A percentile compares a stretch with the other conserved stretches of the same genome.
Evolutionary conservation across 257 asterid species (phyloP).

Genomic region (Solanum lignicaule): DNA sequence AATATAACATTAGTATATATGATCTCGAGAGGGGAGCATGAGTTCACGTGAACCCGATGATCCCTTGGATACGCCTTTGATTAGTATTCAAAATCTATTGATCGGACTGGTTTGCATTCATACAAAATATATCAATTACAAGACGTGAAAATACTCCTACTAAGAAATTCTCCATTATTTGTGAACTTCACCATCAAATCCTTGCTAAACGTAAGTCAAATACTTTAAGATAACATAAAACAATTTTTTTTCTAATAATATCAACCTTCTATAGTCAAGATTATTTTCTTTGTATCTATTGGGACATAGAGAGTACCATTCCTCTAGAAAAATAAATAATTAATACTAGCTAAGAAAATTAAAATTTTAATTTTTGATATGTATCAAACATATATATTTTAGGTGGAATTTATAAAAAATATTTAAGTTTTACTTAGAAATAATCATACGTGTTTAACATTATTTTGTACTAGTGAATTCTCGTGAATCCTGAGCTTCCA

Average conservation of each 20-base stretch:
- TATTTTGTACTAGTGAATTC: neutral
- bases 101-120: neutral
- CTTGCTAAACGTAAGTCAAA: neutral
- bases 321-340: neutral
- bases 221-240: neutral
- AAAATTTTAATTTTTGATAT: accelerated
- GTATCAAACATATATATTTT: neutral
- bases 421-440: neutral
- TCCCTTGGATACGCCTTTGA: too few species aligned
- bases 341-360: neutral
- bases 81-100: neutral
- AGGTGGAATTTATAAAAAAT: neutral
- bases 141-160: neutral
- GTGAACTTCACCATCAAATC: neutral
- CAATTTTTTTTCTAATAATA: neutral
- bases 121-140: neutral
- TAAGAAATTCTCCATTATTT: neutral
- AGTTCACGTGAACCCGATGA: too few species aligned
- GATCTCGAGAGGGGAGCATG: too few species aligned
- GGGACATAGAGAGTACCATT: neutral
- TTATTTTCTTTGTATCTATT: neutral
- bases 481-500: accelerated
- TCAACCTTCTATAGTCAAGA: neutral
- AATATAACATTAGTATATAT: too few species aligned
- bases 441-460: neutral